Percentiles rank a stretch among this genome's conserved stretches.
phyloP scores from a whole-genome alignment of 1,284 basidiomycete genomes.

The Pseudozyma tsukubaensis region DNA sequence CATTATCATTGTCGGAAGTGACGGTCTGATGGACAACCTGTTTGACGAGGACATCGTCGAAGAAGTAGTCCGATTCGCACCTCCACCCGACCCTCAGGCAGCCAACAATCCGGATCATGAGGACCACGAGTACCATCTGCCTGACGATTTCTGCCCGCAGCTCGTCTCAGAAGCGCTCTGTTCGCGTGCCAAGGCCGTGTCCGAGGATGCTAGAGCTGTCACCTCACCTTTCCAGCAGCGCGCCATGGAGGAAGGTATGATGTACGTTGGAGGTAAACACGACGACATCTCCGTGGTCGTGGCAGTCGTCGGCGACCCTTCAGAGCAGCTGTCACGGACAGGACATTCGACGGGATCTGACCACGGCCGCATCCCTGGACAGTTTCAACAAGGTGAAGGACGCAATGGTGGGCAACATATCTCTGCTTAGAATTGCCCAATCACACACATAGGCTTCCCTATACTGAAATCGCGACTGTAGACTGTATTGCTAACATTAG shows the following conservation, averaged over 20 bases:
- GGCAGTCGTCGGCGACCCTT: conserved; percentile 68
- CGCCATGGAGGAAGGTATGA: conserved; percentile 72
- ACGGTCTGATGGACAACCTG: conserved; percentile 92
- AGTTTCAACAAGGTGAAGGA: not conserved
- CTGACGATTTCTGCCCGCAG: conserved; percentile 71
- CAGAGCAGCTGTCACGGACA: conserved; percentile 22
- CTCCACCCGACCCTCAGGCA: conserved; percentile 25
- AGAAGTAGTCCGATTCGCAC: conserved; percentile 78
- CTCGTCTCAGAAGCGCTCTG: conserved; percentile 72
- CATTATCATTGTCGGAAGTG: conserved; percentile 87
- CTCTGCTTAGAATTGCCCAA: no score
- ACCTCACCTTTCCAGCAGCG: conserved; percentile 73
- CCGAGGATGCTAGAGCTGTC: conserved; percentile 71
- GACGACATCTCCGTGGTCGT: conserved; percentile 71
- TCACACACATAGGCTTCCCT: no score
- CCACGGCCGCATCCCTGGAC: conserved; percentile 1
- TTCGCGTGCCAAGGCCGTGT: conserved; percentile 71
- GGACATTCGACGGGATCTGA: conserved; percentile 19
- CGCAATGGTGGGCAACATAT: no score
- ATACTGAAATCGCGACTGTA: no score
- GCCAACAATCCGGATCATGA: conserved; percentile 19
- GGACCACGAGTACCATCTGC: conserved; percentile 35
- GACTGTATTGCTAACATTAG: no score
- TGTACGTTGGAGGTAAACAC: conserved; percentile 70
- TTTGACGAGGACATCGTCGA: conserved; percentile 95